phyloP scores from a whole-genome alignment of 345 rosid species.

The Odontarrhena argentea region DNA sequence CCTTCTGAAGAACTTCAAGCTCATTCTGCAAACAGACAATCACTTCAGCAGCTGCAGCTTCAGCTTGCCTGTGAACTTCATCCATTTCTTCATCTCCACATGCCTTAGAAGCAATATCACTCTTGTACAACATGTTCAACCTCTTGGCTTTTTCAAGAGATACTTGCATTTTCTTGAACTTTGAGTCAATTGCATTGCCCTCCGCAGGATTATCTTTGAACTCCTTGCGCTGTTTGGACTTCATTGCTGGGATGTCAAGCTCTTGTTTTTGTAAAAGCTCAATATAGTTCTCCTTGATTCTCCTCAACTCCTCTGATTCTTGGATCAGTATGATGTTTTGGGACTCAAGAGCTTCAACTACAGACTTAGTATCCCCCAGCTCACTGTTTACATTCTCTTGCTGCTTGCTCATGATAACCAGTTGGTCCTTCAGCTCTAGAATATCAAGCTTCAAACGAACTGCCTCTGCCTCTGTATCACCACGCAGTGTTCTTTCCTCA shows the following conservation, averaged over 20 bases:
- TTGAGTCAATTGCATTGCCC: constrained; percentile 49
- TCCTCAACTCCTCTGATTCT: constrained; percentile 68
- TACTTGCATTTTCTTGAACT: constrained; percentile 80
- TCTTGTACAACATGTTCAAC: constrained; percentile 69
- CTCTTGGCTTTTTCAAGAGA: constrained; percentile 86
- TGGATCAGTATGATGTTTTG: constrained; percentile 66
- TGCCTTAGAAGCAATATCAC: constrained; percentile 58
- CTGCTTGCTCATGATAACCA: constrained; percentile 45
- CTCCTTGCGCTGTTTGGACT: constrained; percentile 56
- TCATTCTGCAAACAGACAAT: constrained; percentile 93
- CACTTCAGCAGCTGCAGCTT: constrained; percentile 91
- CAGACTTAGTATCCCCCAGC: constrained; percentile 63
- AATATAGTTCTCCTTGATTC: constrained; percentile 48
- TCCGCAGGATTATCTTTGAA: constrained; percentile 48
- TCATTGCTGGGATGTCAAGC: constrained; percentile 55
- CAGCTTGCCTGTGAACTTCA: constrained; percentile 69
- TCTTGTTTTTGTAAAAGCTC: constrained; percentile 61
- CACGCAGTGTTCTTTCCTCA: constrained; percentile 68
- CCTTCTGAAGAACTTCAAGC: constrained; percentile 79
- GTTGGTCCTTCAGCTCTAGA: constrained; percentile 46
- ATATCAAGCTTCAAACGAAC: constrained; percentile 56
- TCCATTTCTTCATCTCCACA: constrained; percentile 80
- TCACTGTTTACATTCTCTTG: constrained; percentile 52
- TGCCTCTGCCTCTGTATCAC: constrained; percentile 52
- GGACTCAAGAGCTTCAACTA: constrained; percentile 81